Conservation (phyloP, 768 basidiomycete genomes). For the Rhodotorula paludigena region DNA sequence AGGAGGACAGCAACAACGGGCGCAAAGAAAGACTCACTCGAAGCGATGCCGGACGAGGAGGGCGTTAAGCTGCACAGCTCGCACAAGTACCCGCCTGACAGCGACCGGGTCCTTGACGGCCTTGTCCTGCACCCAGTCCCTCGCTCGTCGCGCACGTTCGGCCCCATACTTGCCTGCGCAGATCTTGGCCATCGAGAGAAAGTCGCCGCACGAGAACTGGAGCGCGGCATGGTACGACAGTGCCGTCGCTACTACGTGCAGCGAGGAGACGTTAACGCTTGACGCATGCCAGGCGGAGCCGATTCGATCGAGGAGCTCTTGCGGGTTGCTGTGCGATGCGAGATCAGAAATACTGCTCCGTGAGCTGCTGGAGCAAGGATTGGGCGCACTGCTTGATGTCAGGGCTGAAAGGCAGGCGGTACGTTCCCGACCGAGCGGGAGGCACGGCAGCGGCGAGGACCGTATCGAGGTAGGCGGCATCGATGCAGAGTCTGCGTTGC, state of each 20-base stretch:
- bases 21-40: not conserved
- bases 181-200: not conserved
- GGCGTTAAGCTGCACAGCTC: not conserved
- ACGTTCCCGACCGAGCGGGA: not conserved
- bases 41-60: not conserved
- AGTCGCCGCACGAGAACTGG: slow-evolving; percentile 1
- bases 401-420: not conserved
- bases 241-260: not conserved
- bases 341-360: not conserved
- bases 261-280: not conserved
- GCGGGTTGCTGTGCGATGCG: not conserved
- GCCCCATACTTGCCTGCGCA: slow-evolving; percentile 1
- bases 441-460: not conserved
- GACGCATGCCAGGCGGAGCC: not conserved
- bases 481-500: not conserved
- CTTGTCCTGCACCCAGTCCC: not conserved
- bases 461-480: not conserved
- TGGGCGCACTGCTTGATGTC: not conserved
- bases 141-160: not conserved
- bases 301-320: slow-evolving; percentile 6
- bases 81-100: not conserved
- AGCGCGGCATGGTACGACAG: not conserved
- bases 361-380: not conserved
- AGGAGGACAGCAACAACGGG: not conserved
- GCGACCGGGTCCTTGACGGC: not conserved